These are phyloP conservation scores for Cucumis cinereus DNA, from an alignment of 306 rosid genomes.

Conservation along the genomic window DNA sequence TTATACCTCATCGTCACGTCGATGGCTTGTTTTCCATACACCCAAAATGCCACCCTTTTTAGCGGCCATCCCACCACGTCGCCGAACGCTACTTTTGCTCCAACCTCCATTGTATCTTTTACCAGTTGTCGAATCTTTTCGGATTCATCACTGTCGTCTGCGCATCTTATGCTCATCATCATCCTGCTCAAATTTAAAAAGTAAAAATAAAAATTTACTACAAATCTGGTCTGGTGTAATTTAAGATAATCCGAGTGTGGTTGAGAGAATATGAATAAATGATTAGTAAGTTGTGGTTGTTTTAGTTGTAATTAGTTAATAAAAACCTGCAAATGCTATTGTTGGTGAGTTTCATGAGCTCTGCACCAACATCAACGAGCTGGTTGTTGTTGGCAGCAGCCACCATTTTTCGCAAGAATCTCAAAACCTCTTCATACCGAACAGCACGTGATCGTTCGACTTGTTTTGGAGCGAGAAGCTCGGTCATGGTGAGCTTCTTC, in stretches of 20 bases:
- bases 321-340: slow-evolving; percentile 25
- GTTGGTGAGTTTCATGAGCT: slow-evolving; percentile 37
- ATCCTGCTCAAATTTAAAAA: not conserved
- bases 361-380: slow-evolving; percentile 27
- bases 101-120: slow-evolving; percentile 25
- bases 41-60: slow-evolving; percentile 28
- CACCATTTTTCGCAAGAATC: slow-evolving; percentile 12
- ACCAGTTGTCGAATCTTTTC: slow-evolving; percentile 27
- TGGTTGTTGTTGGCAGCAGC: slow-evolving; percentile 1
- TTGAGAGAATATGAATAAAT: not conserved
- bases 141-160: slow-evolving; percentile 26
- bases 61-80: slow-evolving; percentile 39
- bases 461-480: slow-evolving; percentile 18
- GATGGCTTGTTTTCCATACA: slow-evolving; percentile 30
- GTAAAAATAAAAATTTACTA: not conserved
- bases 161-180: slow-evolving; percentile 38
- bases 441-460: slow-evolving; percentile 22
- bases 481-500: slow-evolving; percentile 32
- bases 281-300: too few relatives aligned
- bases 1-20: slow-evolving; percentile 28
- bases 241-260: too few relatives aligned
- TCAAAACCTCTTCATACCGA: slow-evolving; percentile 14
- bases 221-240: too few relatives aligned
- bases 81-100: slow-evolving; percentile 32
- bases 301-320: too few relatives aligned